These are phyloP conservation scores for Dactylellina cionopaga DNA, from an alignment of 2,329 filamentous ascomycete species.

Conservation along the genomic window DNA sequence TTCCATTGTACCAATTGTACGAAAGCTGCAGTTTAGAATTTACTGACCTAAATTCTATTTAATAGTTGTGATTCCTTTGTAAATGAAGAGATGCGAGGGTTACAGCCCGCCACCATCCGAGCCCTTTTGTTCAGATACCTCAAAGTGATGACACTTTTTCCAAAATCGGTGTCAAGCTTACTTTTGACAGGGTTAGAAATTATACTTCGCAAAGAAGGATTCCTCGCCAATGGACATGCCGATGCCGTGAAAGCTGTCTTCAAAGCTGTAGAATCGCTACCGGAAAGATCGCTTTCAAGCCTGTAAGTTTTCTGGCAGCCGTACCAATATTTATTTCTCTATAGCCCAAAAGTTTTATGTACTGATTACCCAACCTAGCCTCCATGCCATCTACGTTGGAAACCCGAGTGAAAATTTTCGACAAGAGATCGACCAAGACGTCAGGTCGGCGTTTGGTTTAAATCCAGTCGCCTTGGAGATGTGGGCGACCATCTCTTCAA, in stretches of 20 bases:
- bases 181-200: background rate
- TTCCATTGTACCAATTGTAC: too few species aligned
- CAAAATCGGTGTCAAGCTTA: background rate
- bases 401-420: constrained; percentile 23
- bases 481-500: background rate
- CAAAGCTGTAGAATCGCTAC: background rate
- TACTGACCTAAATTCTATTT: too few species aligned
- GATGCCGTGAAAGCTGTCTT: background rate
- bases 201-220: background rate
- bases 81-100: too few species aligned
- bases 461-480: background rate
- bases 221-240: background rate
- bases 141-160: background rate
- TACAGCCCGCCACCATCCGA: too few species aligned
- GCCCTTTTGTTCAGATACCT: background rate
- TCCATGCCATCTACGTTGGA: background rate
- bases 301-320: background rate
- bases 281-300: background rate
- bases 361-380: background rate
- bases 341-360: too few species aligned
- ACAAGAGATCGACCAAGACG: background rate
- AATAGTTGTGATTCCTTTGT: too few species aligned
- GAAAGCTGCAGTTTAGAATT: too few species aligned
- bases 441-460: background rate
- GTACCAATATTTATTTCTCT: background rate